Percentiles rank a stretch among this genome's conserved stretches.
phyloP scores from a whole-genome alignment of 257 asterid species.

The Solanum dulcamara region DNA sequence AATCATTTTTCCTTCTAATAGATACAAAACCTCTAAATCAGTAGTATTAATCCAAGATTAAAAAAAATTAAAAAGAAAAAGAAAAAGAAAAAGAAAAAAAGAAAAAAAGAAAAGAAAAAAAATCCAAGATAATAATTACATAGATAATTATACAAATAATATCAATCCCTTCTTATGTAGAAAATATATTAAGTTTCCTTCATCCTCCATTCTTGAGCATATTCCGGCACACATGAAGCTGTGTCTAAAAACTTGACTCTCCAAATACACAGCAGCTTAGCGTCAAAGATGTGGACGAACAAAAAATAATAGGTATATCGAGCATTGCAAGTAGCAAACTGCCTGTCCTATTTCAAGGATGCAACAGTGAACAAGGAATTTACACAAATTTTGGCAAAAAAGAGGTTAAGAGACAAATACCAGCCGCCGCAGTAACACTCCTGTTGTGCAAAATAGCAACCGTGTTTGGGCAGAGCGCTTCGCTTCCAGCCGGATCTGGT shows the following conservation, averaged over 20 bases:
- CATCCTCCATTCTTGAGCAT: neutral
- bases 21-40: neutral
- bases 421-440: conserved; percentile 84
- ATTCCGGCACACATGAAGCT: neutral
- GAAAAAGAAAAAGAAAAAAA: too few species aligned
- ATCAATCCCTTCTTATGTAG: neutral
- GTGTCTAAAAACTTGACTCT: neutral
- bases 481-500: conserved; percentile 89
- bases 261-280: neutral
- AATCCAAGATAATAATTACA: neutral
- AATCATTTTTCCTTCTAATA: neutral
- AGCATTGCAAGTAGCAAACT: neutral
- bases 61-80: too few species aligned
- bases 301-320: neutral
- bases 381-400: neutral
- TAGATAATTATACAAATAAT: neutral
- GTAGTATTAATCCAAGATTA: neutral
- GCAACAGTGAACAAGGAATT: neutral
- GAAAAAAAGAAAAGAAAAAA: too few species aligned
- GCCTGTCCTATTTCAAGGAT: neutral
- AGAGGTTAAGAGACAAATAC: conserved; percentile 21
- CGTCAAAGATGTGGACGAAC: neutral
- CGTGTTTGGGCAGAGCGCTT: conserved; percentile 72
- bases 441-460: conserved; percentile 94
- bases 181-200: neutral